Conservation (phyloP, 306 rosid genomes). For the Fragaria vesca region DNA sequence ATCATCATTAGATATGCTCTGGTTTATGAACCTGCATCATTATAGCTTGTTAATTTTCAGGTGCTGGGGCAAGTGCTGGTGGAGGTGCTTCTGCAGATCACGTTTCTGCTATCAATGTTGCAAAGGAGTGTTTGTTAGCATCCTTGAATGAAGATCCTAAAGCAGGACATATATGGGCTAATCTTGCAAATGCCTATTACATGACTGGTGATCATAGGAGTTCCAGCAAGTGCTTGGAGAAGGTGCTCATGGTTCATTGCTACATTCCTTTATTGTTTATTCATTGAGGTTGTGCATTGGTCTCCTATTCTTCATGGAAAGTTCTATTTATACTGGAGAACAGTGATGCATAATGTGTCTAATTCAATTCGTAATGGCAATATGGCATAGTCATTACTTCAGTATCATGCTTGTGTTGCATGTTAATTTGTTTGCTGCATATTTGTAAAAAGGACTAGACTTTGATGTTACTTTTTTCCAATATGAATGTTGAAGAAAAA, state of each 20-base stretch:
- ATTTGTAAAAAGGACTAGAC: not conserved
- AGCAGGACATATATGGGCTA: slow-evolving; percentile 92
- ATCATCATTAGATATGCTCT: slow-evolving; percentile 11
- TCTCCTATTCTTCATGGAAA: slow-evolving; percentile 38
- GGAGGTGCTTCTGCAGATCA: slow-evolving; percentile 60
- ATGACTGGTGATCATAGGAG: slow-evolving; percentile 79
- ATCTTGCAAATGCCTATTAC: slow-evolving; percentile 81
- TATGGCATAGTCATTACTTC: not conserved
- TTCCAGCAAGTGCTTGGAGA: slow-evolving; percentile 93
- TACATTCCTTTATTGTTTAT: slow-evolving; percentile 45
- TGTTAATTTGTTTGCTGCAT: not conserved
- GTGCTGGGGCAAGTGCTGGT: slow-evolving; percentile 86
- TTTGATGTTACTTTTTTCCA: not conserved
- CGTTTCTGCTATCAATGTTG: slow-evolving; percentile 61
- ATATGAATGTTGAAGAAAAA: not conserved
- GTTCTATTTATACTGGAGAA: not conserved
- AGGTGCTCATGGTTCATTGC: slow-evolving; percentile 75
- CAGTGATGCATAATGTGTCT: not conserved
- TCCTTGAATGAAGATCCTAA: slow-evolving; percentile 74
- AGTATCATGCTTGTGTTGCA: not conserved
- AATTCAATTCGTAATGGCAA: not conserved
- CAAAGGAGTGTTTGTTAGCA: slow-evolving; percentile 88
- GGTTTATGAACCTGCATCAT: slow-evolving; percentile 24
- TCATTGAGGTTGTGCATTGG: slow-evolving; percentile 51
- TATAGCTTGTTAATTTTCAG: slow-evolving; percentile 37